Base-by-base conservation (phyloP, 78 protist species). In the Capsaspora owczarzaki region DNA sequence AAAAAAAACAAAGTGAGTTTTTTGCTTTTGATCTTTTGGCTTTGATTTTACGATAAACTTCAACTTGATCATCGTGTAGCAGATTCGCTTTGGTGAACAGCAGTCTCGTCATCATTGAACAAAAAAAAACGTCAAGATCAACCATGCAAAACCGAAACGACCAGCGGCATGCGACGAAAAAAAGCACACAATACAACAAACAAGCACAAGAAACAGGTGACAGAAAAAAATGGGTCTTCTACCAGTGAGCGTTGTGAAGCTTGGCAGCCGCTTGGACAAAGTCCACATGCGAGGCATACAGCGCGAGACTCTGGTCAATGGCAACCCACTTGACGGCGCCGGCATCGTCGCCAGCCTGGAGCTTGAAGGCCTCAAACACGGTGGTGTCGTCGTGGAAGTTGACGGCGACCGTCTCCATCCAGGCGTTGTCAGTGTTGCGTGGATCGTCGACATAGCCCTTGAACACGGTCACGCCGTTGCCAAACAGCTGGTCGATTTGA, bases 381-480 rank as follows among this genome's bases (percentile, higher is more conserved):
- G 31, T 6, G 44, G 23, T 38, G 25, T 53, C 56, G 46, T 76
- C 80, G 78, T 83, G 86, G 43, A 83, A 76, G 72, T 76, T 63
- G 40, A 76, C 68, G 23, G 86, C 88, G 10, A 76, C 74, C 56
- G 88, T 84, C 77, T 84, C 88, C 77, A 84, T 84, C 88, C 88
- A 84, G 8, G 82, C 76, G 71, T 76, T 53, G 80, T 76, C 77
- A 16, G 84, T 44, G 68, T 76, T 76, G 80, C 88, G 79, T 23
- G 88, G 88, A 37, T 84, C 88, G 56, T 84, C 88, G 19, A 84
- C 88, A 70, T 84, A 84, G 51, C 88, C 88, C 31, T 35, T 2
- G 38, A n/a, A 81, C 29, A 81, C 35, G 44, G 2, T 37, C 38
- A 29, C 1, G 47, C 72, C 78, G 41, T 0, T 0, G 38, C 4